phyloP scores from a whole-genome alignment of 768 basidiomycete species.

The Lepiota brunneoincarnata region DNA sequence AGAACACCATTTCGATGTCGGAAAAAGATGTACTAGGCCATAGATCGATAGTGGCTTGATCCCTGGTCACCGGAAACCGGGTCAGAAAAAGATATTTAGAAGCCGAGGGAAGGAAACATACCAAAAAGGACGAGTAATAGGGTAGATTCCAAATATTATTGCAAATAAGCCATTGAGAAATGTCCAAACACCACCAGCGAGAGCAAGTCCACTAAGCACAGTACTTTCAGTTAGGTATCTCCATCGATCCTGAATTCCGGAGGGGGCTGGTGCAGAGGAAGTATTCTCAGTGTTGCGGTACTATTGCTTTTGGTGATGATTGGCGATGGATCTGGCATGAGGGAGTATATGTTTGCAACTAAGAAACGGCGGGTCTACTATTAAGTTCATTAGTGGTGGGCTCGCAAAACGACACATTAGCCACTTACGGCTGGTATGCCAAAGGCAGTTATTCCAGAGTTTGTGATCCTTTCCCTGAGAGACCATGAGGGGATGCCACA shows the following conservation, averaged over 20 bases:
- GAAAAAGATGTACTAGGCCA: not conserved
- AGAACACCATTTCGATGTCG: not conserved
- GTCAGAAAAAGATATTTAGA: not conserved
- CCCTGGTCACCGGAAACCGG: not conserved
- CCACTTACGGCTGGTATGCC: no score
- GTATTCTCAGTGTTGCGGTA: not conserved
- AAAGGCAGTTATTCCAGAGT: no score
- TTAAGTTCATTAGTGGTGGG: no score
- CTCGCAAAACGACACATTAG: not conserved
- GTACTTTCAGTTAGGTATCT: not conserved
- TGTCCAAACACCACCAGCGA: not conserved
- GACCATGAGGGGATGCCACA: no score
- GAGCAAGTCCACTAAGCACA: not conserved
- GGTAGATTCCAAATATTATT: not conserved
- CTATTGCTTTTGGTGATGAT: not conserved
- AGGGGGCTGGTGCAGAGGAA: no score
- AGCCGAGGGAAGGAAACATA: not conserved
- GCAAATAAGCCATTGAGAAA: not conserved
- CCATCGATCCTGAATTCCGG: not conserved
- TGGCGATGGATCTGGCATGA: not conserved
- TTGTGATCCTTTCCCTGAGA: no score
- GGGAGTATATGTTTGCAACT: not conserved
- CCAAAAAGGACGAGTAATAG: not conserved
- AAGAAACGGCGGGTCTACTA: not conserved
- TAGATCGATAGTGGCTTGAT: not conserved